A percentile compares a stretch with the other conserved stretches of the same genome.
Evolutionary conservation across 2,329 filamentous ascomycete genomes (phyloP).

Genomic region (Fusarium agapanthi): DNA sequence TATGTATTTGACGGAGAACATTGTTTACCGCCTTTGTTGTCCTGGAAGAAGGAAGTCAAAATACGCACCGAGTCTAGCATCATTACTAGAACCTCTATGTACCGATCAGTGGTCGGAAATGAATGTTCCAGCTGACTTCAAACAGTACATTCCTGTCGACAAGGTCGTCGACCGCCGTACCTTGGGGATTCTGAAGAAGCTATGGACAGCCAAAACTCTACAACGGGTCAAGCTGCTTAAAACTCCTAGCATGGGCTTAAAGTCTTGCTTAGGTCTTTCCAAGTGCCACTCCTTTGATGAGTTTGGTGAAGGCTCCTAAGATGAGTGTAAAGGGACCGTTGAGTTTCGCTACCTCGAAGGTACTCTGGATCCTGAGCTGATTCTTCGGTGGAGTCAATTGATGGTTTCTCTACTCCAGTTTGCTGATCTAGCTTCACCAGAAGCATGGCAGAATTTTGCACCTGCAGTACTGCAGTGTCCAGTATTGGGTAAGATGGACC

Average conservation of each 20-base stretch:
- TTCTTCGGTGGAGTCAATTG: slow-evolving; percentile 31
- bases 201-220: slow-evolving; percentile 6
- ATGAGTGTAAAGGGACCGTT: slow-evolving; percentile 10
- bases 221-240: not conserved
- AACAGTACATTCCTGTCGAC: slow-evolving; percentile 1
- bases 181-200: not conserved
- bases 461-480: not conserved
- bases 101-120: not conserved
- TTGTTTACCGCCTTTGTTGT: slow-evolving; percentile 24
- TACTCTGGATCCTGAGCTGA: slow-evolving; percentile 27
- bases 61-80: not conserved
- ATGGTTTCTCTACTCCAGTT: slow-evolving; percentile 33
- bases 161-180: not conserved
- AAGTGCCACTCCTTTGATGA: not conserved
- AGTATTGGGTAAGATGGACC: not conserved
- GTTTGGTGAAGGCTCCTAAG: not conserved
- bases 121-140: slow-evolving; percentile 8
- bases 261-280: slow-evolving; percentile 1
- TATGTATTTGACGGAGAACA: slow-evolving; percentile 18
- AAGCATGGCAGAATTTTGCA: slow-evolving; percentile 13
- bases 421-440: slow-evolving; percentile 21
- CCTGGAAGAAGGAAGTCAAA: not conserved
- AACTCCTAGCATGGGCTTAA: not conserved
- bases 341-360: slow-evolving; percentile 35
- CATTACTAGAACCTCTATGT: not conserved